Percentiles rank a stretch among this genome's conserved stretches.
phyloP scores from a whole-genome alignment of 345 rosid species.

The Eucalyptus globulus region DNA sequence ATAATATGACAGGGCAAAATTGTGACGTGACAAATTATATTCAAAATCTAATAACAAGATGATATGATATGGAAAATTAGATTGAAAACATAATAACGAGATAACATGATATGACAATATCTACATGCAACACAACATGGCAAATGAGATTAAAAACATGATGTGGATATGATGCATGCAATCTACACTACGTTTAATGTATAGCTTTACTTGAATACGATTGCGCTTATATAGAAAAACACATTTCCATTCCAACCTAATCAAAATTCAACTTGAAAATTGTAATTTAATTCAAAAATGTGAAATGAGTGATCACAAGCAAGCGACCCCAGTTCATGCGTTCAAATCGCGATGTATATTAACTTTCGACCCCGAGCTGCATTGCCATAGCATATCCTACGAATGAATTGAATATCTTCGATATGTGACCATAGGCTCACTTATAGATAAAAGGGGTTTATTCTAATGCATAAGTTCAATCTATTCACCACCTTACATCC shows the following conservation, averaged over 20 bases:
- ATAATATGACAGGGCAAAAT: neutral
- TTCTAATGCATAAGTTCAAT: neutral
- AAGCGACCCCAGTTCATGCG: neutral
- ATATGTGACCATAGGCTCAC: neutral
- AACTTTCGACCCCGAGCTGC: neutral
- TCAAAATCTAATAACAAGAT: neutral
- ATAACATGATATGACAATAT: neutral
- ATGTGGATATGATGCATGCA: neutral
- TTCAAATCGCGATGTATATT: neutral
- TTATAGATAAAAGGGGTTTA: neutral
- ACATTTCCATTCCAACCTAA: neutral
- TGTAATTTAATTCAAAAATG: neutral
- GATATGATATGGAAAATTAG: neutral
- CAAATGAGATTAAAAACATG: neutral
- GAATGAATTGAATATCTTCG: neutral
- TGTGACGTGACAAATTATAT: neutral
- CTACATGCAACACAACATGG: neutral
- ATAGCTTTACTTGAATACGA: neutral
- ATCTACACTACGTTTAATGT: fast-evolving
- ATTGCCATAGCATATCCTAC: neutral
- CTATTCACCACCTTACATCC: neutral
- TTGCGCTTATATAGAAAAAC: neutral
- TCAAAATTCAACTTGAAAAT: neutral
- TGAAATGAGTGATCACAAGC: neutral
- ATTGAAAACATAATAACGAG: fast-evolving